Conservation (phyloP, 164 flowering plant species). For the Chimonanthus salicifolius region DNA sequence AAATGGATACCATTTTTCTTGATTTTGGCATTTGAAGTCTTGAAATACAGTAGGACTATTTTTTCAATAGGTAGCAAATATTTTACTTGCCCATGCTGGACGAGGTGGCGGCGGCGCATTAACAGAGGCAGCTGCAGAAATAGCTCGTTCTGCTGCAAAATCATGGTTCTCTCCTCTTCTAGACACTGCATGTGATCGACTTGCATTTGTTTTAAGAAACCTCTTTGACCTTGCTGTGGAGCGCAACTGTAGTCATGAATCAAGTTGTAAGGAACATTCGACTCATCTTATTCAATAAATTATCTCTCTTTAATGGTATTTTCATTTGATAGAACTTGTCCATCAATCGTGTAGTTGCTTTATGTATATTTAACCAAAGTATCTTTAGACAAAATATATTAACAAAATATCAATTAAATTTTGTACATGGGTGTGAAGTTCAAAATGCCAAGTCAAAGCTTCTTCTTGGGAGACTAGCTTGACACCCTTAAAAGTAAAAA, state of each 20-base stretch:
- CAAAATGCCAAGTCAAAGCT: too few relatives aligned
- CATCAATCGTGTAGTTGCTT: too few relatives aligned
- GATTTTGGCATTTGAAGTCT: background rate
- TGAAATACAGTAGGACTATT: background rate
- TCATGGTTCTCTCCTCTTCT: conserved; percentile 97
- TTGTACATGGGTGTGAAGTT: too few relatives aligned
- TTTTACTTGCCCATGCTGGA: conserved; percentile 96
- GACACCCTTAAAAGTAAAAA: too few relatives aligned
- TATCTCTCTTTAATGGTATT: background rate
- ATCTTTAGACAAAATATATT: too few relatives aligned
- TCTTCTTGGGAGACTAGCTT: too few relatives aligned
- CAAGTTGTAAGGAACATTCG: conserved; percentile 41
- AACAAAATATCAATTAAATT: too few relatives aligned
- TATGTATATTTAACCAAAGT: too few relatives aligned
- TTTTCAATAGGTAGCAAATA: conserved; percentile 79
- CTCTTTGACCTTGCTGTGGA: conserved; percentile 89
- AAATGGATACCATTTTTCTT: background rate
- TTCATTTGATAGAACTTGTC: background rate
- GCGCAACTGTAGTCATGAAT: conserved; percentile 49
- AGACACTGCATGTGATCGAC: conserved; percentile 92
- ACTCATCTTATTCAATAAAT: background rate
- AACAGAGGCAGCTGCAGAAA: conserved; percentile 90
- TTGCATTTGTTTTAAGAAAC: conserved; percentile 79
- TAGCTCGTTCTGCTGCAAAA: conserved; percentile 90
- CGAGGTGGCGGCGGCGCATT: conserved; percentile 73